Percentiles rank a stretch among this genome's conserved stretches.
These are phyloP conservation scores for Coleophoma crateriformis DNA, from an alignment of 2,329 filamentous ascomycete genomes.

Conservation along the genomic window DNA sequence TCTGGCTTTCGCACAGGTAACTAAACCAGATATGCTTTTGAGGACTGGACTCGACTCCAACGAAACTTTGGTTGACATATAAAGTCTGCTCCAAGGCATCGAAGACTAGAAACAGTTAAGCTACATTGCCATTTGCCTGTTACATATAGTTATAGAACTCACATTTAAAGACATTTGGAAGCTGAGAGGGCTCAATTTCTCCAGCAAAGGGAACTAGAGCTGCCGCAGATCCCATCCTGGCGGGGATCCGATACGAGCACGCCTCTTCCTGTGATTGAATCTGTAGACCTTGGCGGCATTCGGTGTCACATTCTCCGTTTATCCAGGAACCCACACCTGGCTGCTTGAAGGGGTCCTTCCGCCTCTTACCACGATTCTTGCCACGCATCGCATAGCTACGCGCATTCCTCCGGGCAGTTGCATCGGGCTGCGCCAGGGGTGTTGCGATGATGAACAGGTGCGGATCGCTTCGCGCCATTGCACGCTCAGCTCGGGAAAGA, in stretches of 20 bases:
- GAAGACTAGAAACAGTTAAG: too few species aligned
- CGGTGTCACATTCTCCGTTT: not conserved
- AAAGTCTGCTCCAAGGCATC: too few species aligned
- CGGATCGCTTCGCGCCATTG: not conserved
- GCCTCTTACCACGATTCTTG: constrained; percentile 25
- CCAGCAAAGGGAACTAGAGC: too few species aligned
- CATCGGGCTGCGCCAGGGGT: constrained; percentile 13
- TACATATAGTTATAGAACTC: too few species aligned
- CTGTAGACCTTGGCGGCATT: not conserved
- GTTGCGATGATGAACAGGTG: constrained; percentile 9
- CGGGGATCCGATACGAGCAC: not conserved
- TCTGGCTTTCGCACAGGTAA: too few species aligned
- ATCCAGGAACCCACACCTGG: not conserved
- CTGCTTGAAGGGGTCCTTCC: constrained; percentile 14
- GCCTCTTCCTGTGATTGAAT: not conserved
- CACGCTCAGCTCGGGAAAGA: not conserved
- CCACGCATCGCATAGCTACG: constrained; percentile 36
- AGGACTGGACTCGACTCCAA: too few species aligned
- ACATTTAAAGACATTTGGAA: too few species aligned
- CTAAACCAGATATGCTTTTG: too few species aligned
- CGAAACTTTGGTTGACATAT: too few species aligned
- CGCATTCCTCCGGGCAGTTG: not conserved
- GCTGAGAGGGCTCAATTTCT: too few species aligned
- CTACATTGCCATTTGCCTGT: too few species aligned
- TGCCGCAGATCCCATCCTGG: too few species aligned